Conservation (phyloP, 441 rosid species). For the Flueggea neowawraea region DNA sequence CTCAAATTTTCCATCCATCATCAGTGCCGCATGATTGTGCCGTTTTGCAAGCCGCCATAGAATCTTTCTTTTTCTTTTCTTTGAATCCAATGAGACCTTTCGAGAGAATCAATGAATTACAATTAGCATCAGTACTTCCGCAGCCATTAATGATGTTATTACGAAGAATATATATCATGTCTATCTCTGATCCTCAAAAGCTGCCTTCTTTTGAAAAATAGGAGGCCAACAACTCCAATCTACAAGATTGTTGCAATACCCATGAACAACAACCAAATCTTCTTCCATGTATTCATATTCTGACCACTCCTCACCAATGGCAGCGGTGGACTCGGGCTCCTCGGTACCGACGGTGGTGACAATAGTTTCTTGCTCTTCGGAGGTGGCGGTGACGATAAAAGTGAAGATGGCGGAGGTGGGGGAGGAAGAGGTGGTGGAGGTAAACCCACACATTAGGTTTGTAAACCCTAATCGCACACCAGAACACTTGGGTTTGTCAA, state of each 20-base stretch:
- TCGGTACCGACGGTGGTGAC: constrained; percentile 6
- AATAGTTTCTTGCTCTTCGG: background rate
- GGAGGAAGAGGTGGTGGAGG: background rate
- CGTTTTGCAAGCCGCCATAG: background rate
- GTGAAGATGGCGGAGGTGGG: background rate
- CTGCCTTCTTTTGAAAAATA: constrained; percentile 66
- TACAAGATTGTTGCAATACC: constrained; percentile 60
- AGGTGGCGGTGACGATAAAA: constrained; percentile 10
- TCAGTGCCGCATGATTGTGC: background rate
- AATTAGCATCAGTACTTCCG: too few relatives aligned
- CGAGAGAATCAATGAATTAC: constrained; percentile 5
- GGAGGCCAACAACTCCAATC: constrained; percentile 57
- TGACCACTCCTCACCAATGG: constrained; percentile 8
- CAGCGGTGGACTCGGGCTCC: constrained; percentile 8
- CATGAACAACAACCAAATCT: constrained; percentile 61
- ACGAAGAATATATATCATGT: constrained; percentile 19
- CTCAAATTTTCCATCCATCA: background rate
- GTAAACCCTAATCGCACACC: too few relatives aligned
- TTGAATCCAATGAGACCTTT: constrained; percentile 5
- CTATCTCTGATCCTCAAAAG: constrained; percentile 35
- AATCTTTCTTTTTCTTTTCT: constrained; percentile 8
- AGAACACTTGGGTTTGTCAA: too few relatives aligned
- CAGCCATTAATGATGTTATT: too few relatives aligned
- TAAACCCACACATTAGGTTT: too few relatives aligned
- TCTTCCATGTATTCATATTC: constrained; percentile 58